Evolutionary conservation across 352 stramenopile species (phyloP), one percentile per base, ranked within the genome.

Genomic region (Globisporangium apiculatum): DNA sequence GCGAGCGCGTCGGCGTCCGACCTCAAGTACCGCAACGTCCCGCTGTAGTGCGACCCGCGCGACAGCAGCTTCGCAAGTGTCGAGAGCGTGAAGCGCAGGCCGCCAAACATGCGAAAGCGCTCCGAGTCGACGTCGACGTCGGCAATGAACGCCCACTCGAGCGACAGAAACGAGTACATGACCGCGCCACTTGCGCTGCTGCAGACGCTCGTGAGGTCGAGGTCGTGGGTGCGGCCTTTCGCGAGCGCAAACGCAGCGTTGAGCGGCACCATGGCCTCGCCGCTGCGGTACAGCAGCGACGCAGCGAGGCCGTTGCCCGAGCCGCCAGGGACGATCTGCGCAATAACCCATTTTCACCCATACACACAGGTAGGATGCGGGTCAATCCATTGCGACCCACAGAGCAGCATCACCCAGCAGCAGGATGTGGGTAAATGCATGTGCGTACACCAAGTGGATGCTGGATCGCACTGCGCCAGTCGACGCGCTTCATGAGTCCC

Each of bases 91-190:
- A 90, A 91, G 14, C 83, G 76, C 53, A 72, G 37, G 40, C 68
- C 62, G n/a, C 83, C 83, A 35, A 94, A 73, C 5, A 60, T 66
- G 15, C 83, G 78, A 18, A 77, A 75, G 14, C 59, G 57, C 70
- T 94, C 83, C 12, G 72, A 88, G 52, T 82, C 79, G 40, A 91
- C 73, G 56, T 94, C 83, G 61, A 92, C 79, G 56, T 91, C 76
- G 17, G 80, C 79, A 53, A 89, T 74, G 45, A 93, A 82, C 12
- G 79, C 87, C 86, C 86, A 96, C 61, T 91, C 79, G n/a, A 95
- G 48, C 24, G 79, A 89, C 55, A 95, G 60, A 60, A 95, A 94
- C 31, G 79, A 86, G 66, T 85, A 83, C 73, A 87, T 75, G 49
- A 76, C 24, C 24, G 24, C 50, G 36, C 87, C 66, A 15, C 73